Conservation (phyloP, 345 rosid genomes). For the Hirschfeldia incana region DNA sequence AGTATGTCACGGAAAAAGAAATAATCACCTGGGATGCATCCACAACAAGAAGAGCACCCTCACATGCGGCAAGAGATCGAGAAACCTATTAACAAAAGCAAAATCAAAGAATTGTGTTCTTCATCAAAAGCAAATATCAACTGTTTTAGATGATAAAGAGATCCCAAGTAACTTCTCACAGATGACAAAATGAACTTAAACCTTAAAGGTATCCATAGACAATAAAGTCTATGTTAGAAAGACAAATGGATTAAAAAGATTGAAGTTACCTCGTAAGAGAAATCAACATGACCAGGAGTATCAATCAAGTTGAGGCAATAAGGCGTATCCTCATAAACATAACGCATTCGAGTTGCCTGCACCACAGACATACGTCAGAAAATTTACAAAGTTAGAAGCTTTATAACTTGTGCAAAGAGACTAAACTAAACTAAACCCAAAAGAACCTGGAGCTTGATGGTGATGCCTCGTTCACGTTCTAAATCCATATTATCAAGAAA, state of each 20-base stretch:
- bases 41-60: slow-evolving; percentile 99
- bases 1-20: neutral
- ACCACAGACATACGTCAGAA: slow-evolving; percentile 4
- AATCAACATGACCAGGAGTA: slow-evolving; percentile 98
- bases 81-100: slow-evolving; percentile 60
- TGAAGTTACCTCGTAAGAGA: slow-evolving; percentile 82
- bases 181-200: neutral
- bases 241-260: slow-evolving; percentile 2
- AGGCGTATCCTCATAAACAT: slow-evolving; percentile 54
- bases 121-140: slow-evolving; percentile 3
- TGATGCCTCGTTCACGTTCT: slow-evolving; percentile 98
- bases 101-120: neutral
- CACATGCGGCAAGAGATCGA: slow-evolving; percentile 98
- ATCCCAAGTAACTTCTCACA: slow-evolving; percentile 2
- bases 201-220: neutral
- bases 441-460: slow-evolving; percentile 86
- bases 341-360: slow-evolving; percentile 99
- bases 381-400: slow-evolving; percentile 9
- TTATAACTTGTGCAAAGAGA: neutral
- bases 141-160: neutral
- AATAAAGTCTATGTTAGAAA: neutral
- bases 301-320: slow-evolving; percentile 93
- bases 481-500: slow-evolving; percentile 98
- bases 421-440: neutral
- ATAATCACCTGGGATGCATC: slow-evolving; percentile 93